Percentiles rank a stretch among this genome's conserved stretches.
Evolutionary conservation across 768 basidiomycete genomes (phyloP).

Genomic region (Sarcodon sp.): DNA sequence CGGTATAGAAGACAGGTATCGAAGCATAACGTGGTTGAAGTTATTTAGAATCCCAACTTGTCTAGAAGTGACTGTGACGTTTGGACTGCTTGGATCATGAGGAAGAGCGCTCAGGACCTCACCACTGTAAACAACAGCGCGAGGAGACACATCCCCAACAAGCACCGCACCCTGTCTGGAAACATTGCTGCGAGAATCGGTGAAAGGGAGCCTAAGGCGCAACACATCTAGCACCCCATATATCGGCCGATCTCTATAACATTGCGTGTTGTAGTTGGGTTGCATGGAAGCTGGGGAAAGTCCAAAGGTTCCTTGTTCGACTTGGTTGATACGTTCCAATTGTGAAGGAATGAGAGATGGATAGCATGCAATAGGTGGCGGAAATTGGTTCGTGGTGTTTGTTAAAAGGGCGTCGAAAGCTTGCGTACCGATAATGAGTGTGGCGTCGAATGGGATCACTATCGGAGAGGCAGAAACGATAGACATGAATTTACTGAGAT

Average conservation of each 20-base stretch:
- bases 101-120: slow-evolving; percentile 36
- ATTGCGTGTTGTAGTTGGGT: slow-evolving; percentile 30
- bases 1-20: slow-evolving; percentile 40
- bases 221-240: slow-evolving; percentile 51
- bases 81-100: slow-evolving; percentile 2
- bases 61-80: slow-evolving; percentile 15
- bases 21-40: slow-evolving; percentile 42
- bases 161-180: slow-evolving; percentile 40
- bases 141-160: slow-evolving; percentile 26
- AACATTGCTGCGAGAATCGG: slow-evolving; percentile 26
- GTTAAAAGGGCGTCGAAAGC: slow-evolving; percentile 27
- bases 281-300: slow-evolving; percentile 21
- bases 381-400: slow-evolving; percentile 32
- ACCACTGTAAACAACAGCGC: slow-evolving; percentile 40
- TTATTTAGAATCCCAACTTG: slow-evolving; percentile 42
- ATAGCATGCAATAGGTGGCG: slow-evolving; percentile 49
- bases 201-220: slow-evolving; percentile 44
- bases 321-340: slow-evolving; percentile 25
- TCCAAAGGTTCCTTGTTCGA: slow-evolving; percentile 42
- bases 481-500: slow-evolving; percentile 33
- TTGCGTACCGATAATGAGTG: slow-evolving; percentile 14
- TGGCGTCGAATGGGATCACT: slow-evolving; percentile 47
- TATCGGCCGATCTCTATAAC: slow-evolving; percentile 44
- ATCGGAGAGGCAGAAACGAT: slow-evolving; percentile 33
- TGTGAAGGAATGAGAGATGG: slow-evolving; percentile 32